Evolutionary conservation across 768 basidiomycete genomes (phyloP).

Genomic region (Kwoniella dendrophila): DNA sequence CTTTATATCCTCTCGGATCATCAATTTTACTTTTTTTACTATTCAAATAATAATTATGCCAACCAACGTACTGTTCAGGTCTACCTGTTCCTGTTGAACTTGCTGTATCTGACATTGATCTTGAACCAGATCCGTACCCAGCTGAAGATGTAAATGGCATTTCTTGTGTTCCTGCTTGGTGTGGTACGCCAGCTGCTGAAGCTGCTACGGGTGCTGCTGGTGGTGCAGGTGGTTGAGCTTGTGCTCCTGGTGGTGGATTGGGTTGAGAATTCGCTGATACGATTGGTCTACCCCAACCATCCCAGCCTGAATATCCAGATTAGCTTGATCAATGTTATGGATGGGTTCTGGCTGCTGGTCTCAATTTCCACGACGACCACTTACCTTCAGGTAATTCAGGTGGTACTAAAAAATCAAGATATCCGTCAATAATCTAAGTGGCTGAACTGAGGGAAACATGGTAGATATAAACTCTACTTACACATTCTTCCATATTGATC

Average conservation of each 20-base stretch:
- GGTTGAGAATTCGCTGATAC: conserved; percentile 24
- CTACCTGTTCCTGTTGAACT: conserved; percentile 28
- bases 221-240: conserved; percentile 8
- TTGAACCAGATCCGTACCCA: neutral
- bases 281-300: conserved; percentile 50
- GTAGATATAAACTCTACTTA: conserved; percentile 22
- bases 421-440: neutral
- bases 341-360: conserved; percentile 7
- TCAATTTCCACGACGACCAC: too few relatives aligned
- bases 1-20: conserved; percentile 26
- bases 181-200: neutral
- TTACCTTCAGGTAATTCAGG: conserved; percentile 48
- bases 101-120: neutral
- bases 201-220: conserved; percentile 5
- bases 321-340: neutral
- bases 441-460: neutral
- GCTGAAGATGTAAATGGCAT: conserved; percentile 26
- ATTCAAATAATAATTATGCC: conserved; percentile 28
- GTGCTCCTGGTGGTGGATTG: conserved; percentile 6
- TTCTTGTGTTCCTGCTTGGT: conserved; percentile 26
- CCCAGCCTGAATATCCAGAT: conserved; percentile 36
- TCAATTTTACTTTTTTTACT: conserved; percentile 8
- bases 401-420: conserved; percentile 33
- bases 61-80: conserved; percentile 49
- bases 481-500: conserved; percentile 50